Evolutionary conservation across 192 early-diverging fungal genomes (phyloP), one percentile per base, ranked within the genome.

Genomic region (Backusella macrospora): DNA sequence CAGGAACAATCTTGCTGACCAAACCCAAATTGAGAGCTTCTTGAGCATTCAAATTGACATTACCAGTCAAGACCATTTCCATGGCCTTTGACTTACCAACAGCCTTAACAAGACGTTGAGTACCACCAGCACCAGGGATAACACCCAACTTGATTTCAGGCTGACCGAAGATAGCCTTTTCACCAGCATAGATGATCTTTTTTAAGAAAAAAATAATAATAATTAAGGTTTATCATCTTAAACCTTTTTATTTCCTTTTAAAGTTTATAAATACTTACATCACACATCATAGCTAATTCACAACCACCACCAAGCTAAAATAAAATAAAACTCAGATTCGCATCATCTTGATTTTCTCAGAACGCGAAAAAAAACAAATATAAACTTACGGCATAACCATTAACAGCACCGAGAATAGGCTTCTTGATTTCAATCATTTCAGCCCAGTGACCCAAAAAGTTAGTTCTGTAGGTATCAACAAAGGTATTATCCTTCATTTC

Each of bases 271-370:
- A 47, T 67, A 82, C 85, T 78, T 78, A 82, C 80, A 73, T 82
- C 93, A 82, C 94, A 95, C 95, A 97, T 98, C 98, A 99, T 99
- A 74, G 98, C 96, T 79, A 99, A 90, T 82, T 99, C 98, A 80
- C 98, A 99, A 70, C 98, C 98, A 76, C 98, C 98, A 64, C 98
- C 98, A 29, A 99, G 90, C 89, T 92, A 70, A 26, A 62, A 67
- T 65, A 68, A 66, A 77, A 47, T 73, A 42, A 40, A 63, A 47
- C 65, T 34, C 43, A 62, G n/a, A 74, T 15, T 26, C 18, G 5
- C 9, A 34, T 62, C 34, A 62, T 29, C 12, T 13, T 68, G 67
- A 68, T 72, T 55, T 40, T 45, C 44, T 59, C 5, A 62, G 46
- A 8, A 29, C 16, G 15, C 15, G 42, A 52, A 48, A 44, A 77